Evolutionary conservation across 768 basidiomycete genomes (phyloP).

Genomic region (Boletus sp.): DNA sequence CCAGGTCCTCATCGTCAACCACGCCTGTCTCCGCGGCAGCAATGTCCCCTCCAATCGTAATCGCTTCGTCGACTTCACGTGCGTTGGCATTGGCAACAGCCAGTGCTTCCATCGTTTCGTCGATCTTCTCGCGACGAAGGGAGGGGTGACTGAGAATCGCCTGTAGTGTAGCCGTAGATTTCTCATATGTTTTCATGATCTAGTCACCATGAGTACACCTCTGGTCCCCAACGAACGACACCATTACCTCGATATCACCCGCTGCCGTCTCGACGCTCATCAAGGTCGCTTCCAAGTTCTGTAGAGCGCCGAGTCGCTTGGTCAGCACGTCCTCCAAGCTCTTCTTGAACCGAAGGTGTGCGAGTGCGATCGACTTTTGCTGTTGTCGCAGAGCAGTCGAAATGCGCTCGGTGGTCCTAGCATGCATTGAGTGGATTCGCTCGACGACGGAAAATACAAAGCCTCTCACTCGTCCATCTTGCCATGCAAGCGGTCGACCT

Average conservation of each 20-base stretch:
- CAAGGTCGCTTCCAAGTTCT: constrained; percentile 73
- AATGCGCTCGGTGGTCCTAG: constrained; percentile 67
- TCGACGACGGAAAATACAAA: not conserved
- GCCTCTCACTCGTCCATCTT: constrained; percentile 69
- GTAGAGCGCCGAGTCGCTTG: constrained; percentile 72
- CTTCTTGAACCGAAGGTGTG: constrained; percentile 78
- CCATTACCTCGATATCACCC: constrained; percentile 76
- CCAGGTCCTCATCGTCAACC: constrained; percentile 58
- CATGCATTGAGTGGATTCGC: not conserved
- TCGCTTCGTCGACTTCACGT: constrained; percentile 76
- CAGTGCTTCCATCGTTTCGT: constrained; percentile 85
- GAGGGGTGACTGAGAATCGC: constrained; percentile 78
- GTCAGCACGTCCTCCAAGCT: constrained; percentile 72
- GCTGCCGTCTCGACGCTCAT: constrained; percentile 86
- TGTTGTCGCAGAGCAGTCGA: constrained; percentile 62
- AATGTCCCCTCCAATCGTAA: constrained; percentile 64
- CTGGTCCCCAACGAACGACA: not conserved
- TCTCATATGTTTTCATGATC: constrained; percentile 87
- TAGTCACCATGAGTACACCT: constrained; percentile 27
- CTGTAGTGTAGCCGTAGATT: constrained; percentile 74
- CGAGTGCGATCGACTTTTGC: constrained; percentile 72
- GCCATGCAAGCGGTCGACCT: constrained; percentile 64
- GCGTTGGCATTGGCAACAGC: constrained; percentile 82
- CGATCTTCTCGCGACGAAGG: constrained; percentile 73
- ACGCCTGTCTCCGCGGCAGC: constrained; percentile 47